Conservation (phyloP, 345 rosid species). For the Arabis alpina region DNA sequence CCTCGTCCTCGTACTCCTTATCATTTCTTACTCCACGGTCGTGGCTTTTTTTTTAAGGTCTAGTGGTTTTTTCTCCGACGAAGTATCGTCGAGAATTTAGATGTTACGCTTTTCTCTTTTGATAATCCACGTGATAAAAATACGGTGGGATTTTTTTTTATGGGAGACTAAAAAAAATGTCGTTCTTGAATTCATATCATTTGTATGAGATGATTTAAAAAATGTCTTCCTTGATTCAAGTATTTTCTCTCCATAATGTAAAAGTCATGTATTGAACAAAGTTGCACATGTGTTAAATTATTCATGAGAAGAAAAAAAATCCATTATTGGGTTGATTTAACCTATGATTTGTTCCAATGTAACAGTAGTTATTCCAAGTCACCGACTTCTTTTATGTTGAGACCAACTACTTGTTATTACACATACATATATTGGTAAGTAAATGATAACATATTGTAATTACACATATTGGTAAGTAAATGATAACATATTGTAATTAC, state of each 20-base stretch:
- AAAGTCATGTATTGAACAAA: conserved; percentile 32
- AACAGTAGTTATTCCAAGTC: conserved; percentile 19
- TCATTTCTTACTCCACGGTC: not conserved
- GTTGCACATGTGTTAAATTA: conserved; percentile 39
- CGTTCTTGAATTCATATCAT: conserved; percentile 30
- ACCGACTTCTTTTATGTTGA: conserved; percentile 28
- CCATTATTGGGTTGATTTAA: conserved; percentile 24
- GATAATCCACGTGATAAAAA: conserved; percentile 44
- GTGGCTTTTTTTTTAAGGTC: conserved; percentile 30
- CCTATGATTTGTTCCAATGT: conserved; percentile 14
- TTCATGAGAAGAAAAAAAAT: conserved; percentile 18
- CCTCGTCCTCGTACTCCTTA: not conserved
- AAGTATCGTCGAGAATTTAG: conserved; percentile 35
- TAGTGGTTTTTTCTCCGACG: conserved; percentile 34
- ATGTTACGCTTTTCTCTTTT: conserved; percentile 6
- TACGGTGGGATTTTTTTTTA: conserved; percentile 45
- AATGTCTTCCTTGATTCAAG: conserved; percentile 23
- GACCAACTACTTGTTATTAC: conserved; percentile 6
- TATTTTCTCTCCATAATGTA: conserved; percentile 33
- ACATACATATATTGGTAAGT: conserved; percentile 4
- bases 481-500: not conserved
- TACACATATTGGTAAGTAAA: conserved; percentile 1
- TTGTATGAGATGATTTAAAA: conserved; percentile 28
- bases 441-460: not conserved
- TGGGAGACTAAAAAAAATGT: not conserved